These are phyloP conservation scores for Triglochin maritima DNA, from an alignment of 106 monocot species.

Conservation along the genomic window DNA sequence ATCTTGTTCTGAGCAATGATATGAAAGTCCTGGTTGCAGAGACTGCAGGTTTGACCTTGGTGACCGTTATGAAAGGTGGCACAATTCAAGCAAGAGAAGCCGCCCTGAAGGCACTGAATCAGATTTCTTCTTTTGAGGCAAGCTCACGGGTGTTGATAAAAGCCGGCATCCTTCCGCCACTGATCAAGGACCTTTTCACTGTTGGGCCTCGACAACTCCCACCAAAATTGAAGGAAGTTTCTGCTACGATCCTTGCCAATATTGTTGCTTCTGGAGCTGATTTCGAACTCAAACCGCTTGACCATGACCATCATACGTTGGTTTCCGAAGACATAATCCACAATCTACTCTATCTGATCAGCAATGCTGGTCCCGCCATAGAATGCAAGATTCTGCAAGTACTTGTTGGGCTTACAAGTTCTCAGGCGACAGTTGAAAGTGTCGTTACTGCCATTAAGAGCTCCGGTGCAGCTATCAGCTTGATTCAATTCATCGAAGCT, in stretches of 20 bases:
- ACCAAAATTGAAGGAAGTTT: constrained; percentile 13
- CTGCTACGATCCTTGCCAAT: constrained; percentile 24
- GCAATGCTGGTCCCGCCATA: constrained; percentile 89
- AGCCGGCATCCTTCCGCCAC: constrained; percentile 23
- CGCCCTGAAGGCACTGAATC: constrained; percentile 21
- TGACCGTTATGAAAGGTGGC: constrained; percentile 45
- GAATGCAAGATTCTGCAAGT: constrained; percentile 83
- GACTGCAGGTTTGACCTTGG: constrained; percentile 26
- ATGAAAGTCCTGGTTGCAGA: constrained; percentile 18
- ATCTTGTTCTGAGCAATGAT: constrained; percentile 22
- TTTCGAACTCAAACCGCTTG: constrained; percentile 47
- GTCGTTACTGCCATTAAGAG: constrained; percentile 80
- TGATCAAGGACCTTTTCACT: constrained; percentile 16
- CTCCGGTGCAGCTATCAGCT: constrained; percentile 74
- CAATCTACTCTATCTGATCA: constrained; percentile 87
- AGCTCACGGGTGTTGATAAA: constrained; percentile 12
- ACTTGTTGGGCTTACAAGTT: constrained; percentile 76
- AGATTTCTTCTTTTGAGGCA: constrained; percentile 19
- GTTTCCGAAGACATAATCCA: constrained; percentile 80
- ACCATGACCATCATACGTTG: constrained; percentile 39
- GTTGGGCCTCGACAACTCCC: constrained; percentile 16
- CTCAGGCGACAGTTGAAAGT: constrained; percentile 33
- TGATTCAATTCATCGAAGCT: constrained; percentile 82
- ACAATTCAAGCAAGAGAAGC: constrained; percentile 17
- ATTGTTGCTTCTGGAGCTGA: constrained; percentile 16